Percentiles rank a stretch among this genome's conserved stretches.
These are phyloP conservation scores for Hanseniaspora pseudoguilliermondii DNA, from an alignment of 805 yeast genomes.

Conservation along the genomic window DNA sequence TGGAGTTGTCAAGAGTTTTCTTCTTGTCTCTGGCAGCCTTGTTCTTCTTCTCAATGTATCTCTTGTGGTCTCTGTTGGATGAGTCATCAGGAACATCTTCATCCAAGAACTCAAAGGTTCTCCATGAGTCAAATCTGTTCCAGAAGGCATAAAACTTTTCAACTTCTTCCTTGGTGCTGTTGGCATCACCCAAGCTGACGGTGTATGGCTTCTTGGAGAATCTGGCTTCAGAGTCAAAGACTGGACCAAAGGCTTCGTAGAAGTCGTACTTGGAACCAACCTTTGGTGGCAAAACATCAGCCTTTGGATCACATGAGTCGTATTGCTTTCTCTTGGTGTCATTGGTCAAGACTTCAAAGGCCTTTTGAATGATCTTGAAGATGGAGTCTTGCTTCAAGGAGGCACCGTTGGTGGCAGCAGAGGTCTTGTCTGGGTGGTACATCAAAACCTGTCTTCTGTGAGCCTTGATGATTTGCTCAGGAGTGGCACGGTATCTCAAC, in stretches of 20 bases:
- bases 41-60: conserved; percentile 95
- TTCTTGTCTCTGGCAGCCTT: conserved; percentile 91
- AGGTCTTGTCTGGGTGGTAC: conserved; percentile 97
- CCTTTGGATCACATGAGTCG: conserved; percentile 86
- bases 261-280: conserved; percentile 59
- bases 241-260: conserved; percentile 84
- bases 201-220: conserved; percentile 87
- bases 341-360: conserved; percentile 80
- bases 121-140: conserved; percentile 94
- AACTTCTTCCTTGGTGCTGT: conserved; percentile 64
- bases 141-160: conserved; percentile 84
- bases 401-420: conserved; percentile 60
- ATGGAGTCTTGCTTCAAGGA: conserved; percentile 80
- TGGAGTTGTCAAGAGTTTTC: conserved; percentile 92
- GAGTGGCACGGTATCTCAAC: conserved; percentile 81
- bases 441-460: conserved; percentile 92
- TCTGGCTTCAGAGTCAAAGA: conserved; percentile 79
- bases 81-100: conserved; percentile 99
- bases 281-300: conserved; percentile 72
- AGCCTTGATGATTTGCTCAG: conserved; percentile 87
- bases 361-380: conserved; percentile 95
- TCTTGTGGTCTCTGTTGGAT: conserved; percentile 97
- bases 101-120: conserved; percentile 92
- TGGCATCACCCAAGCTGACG: conserved; percentile 61
- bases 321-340: conserved; percentile 78